Percentiles rank a stretch among this genome's conserved stretches.
Evolutionary conservation across 108 stramenopile species (phyloP).

Genomic region (Cyclostephanos tholiformis): DNA sequence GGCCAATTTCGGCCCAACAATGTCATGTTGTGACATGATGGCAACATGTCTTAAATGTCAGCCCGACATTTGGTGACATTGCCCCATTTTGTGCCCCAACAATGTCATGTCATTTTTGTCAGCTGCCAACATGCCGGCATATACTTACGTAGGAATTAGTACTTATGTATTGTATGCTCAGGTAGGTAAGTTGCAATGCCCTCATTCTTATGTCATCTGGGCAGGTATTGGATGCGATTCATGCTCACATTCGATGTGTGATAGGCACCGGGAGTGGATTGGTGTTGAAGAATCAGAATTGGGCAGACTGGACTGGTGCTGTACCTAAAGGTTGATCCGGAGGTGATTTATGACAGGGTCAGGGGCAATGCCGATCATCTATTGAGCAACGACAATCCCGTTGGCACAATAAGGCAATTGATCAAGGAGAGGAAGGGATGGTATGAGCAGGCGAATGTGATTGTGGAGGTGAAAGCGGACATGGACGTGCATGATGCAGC

Average conservation of each 20-base stretch:
- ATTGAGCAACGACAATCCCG: constrained; percentile 73
- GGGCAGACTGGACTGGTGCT: constrained; percentile 94
- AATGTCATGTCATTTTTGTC: too few species aligned
- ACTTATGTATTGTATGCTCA: too few species aligned
- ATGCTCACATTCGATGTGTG: constrained; percentile 85
- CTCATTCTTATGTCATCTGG: too few species aligned
- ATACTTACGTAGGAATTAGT: too few species aligned
- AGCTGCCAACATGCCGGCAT: too few species aligned
- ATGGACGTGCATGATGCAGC: constrained; percentile 60
- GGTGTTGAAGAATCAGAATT: constrained; percentile 69
- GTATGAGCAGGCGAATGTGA: constrained; percentile 86
- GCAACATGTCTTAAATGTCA: too few species aligned
- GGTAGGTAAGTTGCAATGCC: too few species aligned
- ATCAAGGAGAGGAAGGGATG: constrained; percentile 58
- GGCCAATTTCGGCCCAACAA: too few species aligned
- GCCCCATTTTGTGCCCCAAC: too few species aligned
- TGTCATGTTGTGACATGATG: too few species aligned
- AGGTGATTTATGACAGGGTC: constrained; percentile 76
- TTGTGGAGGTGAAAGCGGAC: constrained; percentile 59
- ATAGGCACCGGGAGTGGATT: constrained; percentile 33
- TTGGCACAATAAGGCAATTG: constrained; percentile 64
- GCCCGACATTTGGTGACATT: too few species aligned
- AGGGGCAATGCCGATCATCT: constrained; percentile 77
- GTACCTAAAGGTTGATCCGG: constrained; percentile 85
- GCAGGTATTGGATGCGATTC: constrained; percentile 81